Evolutionary conservation across 331 rosid genomes (phyloP).

Genomic region (Phaseolus coccineus): DNA sequence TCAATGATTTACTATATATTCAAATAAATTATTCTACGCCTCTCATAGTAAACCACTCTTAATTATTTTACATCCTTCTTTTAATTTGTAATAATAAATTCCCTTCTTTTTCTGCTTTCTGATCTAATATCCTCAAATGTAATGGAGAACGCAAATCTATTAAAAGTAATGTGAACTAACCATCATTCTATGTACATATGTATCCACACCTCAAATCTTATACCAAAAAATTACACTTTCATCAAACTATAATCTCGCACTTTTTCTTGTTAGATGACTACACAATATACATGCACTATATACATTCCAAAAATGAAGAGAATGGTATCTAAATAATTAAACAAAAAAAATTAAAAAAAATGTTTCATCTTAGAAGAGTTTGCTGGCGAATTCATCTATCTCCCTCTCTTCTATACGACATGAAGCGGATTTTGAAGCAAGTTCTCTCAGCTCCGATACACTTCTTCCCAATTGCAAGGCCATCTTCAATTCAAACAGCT

Average conservation of each 20-base stretch:
- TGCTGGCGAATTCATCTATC: constrained; percentile 52
- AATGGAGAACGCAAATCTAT: background rate
- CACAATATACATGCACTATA: background rate
- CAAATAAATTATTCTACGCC: background rate
- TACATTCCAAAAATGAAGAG: constrained; percentile 2
- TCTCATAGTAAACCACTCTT: background rate
- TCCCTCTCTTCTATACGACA: constrained; percentile 15
- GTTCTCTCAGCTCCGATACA: constrained; percentile 43
- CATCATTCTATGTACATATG: background rate
- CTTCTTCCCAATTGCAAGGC: constrained; percentile 55
- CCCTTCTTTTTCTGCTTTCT: background rate
- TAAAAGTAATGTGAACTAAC: background rate
- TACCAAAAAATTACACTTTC: background rate
- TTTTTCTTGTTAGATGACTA: background rate
- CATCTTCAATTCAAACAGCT: constrained; percentile 48
- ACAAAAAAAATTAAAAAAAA: background rate
- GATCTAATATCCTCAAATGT: background rate
- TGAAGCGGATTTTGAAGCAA: constrained; percentile 45
- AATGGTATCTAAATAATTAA: background rate
- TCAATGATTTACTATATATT: constrained; percentile 6
- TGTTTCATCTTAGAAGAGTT: constrained; percentile 37
- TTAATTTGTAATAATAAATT: background rate
- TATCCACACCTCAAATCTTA: background rate
- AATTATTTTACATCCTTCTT: background rate
- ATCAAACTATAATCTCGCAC: background rate